phyloP scores from a whole-genome alignment of 2,329 filamentous ascomycete genomes.

The Trichoderma cornu-damae region DNA sequence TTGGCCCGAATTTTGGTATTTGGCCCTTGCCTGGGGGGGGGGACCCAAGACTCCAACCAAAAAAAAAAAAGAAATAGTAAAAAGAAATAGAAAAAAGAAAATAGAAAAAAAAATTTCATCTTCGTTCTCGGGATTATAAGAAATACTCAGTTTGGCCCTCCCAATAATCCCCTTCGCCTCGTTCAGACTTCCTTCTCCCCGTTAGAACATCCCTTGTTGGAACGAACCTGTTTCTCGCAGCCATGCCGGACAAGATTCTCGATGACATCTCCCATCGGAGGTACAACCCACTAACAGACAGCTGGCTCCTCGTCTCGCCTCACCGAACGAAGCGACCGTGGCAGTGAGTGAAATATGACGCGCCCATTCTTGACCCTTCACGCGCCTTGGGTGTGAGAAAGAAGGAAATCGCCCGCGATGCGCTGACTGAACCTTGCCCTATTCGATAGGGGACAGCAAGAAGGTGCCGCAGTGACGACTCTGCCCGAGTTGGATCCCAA shows the following conservation, averaged over 20 bases:
- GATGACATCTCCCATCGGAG: constrained; percentile 95
- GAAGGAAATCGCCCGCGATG: not conserved
- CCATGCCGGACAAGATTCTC: constrained; percentile 70
- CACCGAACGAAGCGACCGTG: constrained; percentile 95
- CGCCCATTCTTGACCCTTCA: no score
- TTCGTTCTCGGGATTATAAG: constrained; percentile 9
- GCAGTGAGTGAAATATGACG: constrained; percentile 65
- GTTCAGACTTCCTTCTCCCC: not conserved
- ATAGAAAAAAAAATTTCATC: no score
- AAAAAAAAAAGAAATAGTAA: no score
- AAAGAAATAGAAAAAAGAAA: no score
- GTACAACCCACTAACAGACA: constrained; percentile 85
- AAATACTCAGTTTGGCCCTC: not conserved
- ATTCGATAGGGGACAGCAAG: constrained; percentile 67
- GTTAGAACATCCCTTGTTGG: not conserved
- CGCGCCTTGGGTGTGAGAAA: no score
- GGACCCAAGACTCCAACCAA: not conserved
- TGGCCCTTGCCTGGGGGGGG: constrained; percentile 3
- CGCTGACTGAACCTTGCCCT: not conserved
- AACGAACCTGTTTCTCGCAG: constrained; percentile 21
- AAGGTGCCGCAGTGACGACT: constrained; percentile 60
- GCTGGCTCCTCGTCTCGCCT: constrained; percentile 90
- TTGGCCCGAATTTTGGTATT: constrained; percentile 18
- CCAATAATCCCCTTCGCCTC: not conserved
- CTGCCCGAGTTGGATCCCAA: constrained; percentile 77